A percentile compares a stretch with the other conserved stretches of the same genome.
These are phyloP conservation scores for Gynochthodes officinalis DNA, from an alignment of 257 asterid genomes.

Conservation along the genomic window DNA sequence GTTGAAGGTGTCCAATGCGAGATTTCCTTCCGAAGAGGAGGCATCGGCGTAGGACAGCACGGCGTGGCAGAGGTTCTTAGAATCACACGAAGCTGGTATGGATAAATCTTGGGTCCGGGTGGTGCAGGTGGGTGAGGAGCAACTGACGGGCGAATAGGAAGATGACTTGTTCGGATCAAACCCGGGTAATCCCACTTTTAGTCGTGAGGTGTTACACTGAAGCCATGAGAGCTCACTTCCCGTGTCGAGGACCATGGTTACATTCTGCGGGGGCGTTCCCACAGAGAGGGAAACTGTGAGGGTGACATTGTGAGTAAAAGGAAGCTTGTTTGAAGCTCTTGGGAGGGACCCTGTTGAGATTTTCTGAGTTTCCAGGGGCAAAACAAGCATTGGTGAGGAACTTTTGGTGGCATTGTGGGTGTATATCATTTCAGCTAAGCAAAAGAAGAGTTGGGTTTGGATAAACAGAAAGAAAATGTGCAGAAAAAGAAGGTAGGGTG, in stretches of 20 bases:
- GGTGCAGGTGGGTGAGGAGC: constrained; percentile 77
- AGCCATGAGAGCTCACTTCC: constrained; percentile 97
- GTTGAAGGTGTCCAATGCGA: constrained; percentile 54
- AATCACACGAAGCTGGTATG: constrained; percentile 83
- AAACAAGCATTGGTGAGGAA: constrained; percentile 23
- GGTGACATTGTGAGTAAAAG: constrained; percentile 85
- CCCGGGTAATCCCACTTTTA: constrained; percentile 31
- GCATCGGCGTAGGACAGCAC: constrained; percentile 74
- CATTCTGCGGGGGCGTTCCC: constrained; percentile 87
- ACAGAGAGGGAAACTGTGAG: constrained; percentile 77
- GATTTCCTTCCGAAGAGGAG: constrained; percentile 73
- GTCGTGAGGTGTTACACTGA: constrained; percentile 57
- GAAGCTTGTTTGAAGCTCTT: constrained; percentile 44
- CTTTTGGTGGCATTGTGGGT: constrained; percentile 12
- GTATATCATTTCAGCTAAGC: constrained; percentile 21
- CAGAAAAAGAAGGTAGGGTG: constrained; percentile 5
- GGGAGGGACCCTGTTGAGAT: constrained; percentile 29
- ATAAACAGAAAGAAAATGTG: not conserved
- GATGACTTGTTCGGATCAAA: constrained; percentile 51
- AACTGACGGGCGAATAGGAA: constrained; percentile 58
- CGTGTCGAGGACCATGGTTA: constrained; percentile 91
- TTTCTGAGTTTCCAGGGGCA: constrained; percentile 62
- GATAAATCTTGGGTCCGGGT: constrained; percentile 79
- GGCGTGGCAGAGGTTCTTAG: constrained; percentile 75
- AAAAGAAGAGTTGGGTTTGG: constrained; percentile 12